These are phyloP conservation scores for Paraphoma sp. DNA, from an alignment of 2,329 filamentous ascomycete genomes.

Conservation along the genomic window DNA sequence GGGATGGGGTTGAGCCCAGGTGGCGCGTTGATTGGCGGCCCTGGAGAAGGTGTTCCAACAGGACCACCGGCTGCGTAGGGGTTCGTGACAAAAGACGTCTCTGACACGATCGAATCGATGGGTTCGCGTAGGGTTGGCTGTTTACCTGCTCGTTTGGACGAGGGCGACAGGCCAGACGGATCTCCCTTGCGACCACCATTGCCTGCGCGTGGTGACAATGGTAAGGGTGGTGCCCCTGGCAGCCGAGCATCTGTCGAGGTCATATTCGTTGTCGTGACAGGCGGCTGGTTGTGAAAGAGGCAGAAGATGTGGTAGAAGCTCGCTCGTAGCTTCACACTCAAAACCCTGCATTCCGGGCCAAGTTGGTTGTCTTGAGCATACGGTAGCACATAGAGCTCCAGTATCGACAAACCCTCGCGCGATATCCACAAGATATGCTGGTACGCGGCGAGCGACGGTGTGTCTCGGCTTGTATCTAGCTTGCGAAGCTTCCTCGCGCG, in stretches of 20 bases:
- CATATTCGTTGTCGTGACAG: constrained; percentile 59
- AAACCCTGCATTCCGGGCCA: constrained; percentile 80
- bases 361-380: constrained; percentile 72
- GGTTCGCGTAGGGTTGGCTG: constrained; percentile 55
- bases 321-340: constrained; percentile 89
- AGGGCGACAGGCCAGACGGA: constrained; percentile 33
- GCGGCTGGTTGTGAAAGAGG: constrained; percentile 90
- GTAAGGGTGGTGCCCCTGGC: constrained; percentile 30
- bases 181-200: constrained; percentile 35
- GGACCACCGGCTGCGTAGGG: constrained; percentile 52
- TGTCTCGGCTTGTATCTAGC: constrained; percentile 78
- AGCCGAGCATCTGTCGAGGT: constrained; percentile 36
- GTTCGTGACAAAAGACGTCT: constrained; percentile 59
- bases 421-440: constrained; percentile 95
- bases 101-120: constrained; percentile 57
- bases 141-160: constrained; percentile 43
- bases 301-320: constrained; percentile 98
- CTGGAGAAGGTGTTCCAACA: constrained; percentile 50
- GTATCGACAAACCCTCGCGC: constrained; percentile 84
- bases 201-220: constrained; percentile 27
- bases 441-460: constrained; percentile 82
- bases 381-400: constrained; percentile 85
- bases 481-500: constrained; percentile 82
- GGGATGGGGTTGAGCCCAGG: constrained; percentile 54
- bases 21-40: constrained; percentile 50